Base-by-base conservation (phyloP, 148 eudicot species). In the Amaranthus cruentus region DNA sequence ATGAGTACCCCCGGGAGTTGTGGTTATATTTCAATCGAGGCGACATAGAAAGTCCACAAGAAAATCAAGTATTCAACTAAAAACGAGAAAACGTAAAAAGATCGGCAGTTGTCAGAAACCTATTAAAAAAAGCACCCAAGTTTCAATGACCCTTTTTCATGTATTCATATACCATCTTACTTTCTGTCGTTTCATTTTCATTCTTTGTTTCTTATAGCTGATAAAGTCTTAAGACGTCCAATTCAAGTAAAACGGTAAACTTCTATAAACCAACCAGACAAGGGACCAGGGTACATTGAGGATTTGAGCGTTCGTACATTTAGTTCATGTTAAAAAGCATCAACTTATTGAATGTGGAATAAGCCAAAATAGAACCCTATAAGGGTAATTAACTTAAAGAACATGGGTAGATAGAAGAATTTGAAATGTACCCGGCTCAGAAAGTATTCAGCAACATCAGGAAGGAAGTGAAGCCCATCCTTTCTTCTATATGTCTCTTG, bases 381-480 rank as follows among this genome's bases (percentile, higher is more conserved):
- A 28, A 47, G 10, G 1, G 18, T 9, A n/a, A 58, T 58, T 18
- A 58, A 7, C 18, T 43, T 53, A 68, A 21, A 4, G 12, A 43
- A 38, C 3, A 54, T 54, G 69, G 7, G 9, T 49, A 55, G 57
- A 56, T 57, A 44, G 46, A 55, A 59, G 52, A 3, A 62, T 60
- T 7, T 55, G 54, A 64, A n/a, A 72, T 70, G 68, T 92, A 96
- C 99, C 94, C 95, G 84, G 89, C 88, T 90, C 72, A 96, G 75
- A 77, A 96, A 96, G 90, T 92, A 96, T 50, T 96, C 99, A 3
- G 97, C 85, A 50, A 96, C 96, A 77, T 96, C 99, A 48, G 99
- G 96, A 73, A 96, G 94, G 78, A 87, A 92, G 80, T 88, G 97
- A 64, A 96, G 94, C 84, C 90, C 99, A 38, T 89, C 85, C 72